Base-by-base conservation (phyloP, 768 basidiomycete species). In the Pleurotus tuber-regium region DNA sequence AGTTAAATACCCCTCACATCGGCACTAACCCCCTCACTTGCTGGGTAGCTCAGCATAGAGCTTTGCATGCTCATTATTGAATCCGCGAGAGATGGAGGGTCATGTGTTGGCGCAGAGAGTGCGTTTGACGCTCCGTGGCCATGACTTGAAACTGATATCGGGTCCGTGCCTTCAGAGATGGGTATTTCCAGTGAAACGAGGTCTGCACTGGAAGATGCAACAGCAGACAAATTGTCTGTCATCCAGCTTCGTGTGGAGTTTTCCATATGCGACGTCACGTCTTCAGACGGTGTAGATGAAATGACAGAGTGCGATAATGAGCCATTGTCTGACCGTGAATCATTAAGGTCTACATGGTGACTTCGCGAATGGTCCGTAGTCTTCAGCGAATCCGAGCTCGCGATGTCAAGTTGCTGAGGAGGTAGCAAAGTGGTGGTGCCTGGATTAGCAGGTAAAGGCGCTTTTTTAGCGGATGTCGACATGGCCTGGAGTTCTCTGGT, bases 401-500 rank as follows among this genome's bases (percentile, higher is more conserved):
- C 31, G 14, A 26, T 41, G 8, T 25, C 43, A 16, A 25, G n/a
- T 8, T 42, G 31, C 46, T 16, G 46, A 9, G 46, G 46, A 35
- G 46, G 46, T 28, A 48, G 46, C 4, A 48, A 11, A 11, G 46
- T 30, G 16, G 46, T 48, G 10, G 46, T 30, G 14, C 46, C 46
- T 10, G 46, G 46, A 19, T 48, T 48, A 16, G 46, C 18, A 63
- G 62, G 41, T 59, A 65, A n/a, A 39, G 63, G 30, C 1, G 59
- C 48, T 33, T 23, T 50, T 6, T n/a, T 11, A 14, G 23, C 18
- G 7, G 40, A 19, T 23, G 7, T 19, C 1, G 62, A 60, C 39
- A 55, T 52, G 3, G 62, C 40, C 64, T 76, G 48, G 71, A 79
- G 55, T 68, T 65, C 79, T 4, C 74, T 63, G 1, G 81, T 85